Evolutionary conservation across 2,329 filamentous ascomycete species (phyloP).

Genomic region (Cladosporium cucumerinum): DNA sequence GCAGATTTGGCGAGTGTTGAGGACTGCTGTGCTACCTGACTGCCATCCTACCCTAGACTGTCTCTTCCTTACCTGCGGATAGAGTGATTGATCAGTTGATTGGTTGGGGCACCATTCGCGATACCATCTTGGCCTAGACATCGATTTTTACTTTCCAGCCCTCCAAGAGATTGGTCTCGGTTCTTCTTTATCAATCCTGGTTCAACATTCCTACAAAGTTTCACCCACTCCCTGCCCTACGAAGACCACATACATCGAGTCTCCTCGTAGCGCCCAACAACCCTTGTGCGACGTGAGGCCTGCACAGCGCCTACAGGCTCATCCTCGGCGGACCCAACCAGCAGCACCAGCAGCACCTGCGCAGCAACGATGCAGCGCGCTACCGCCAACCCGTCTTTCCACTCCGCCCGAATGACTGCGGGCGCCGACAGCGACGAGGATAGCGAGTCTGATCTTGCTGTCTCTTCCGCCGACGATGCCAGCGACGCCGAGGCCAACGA

Average conservation of each 20-base stretch:
- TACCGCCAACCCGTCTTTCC: conserved; percentile 28
- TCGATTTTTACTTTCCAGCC: neutral
- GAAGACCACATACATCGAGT: neutral
- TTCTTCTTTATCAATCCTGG: neutral
- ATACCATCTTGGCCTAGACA: neutral
- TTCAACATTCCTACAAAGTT: neutral
- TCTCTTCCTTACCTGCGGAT: neutral
- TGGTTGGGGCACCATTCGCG: neutral
- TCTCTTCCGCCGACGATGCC: conserved; percentile 21
- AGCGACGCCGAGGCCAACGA: conserved; percentile 20
- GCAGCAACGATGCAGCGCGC: conserved; percentile 29
- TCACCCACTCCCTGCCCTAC: neutral
- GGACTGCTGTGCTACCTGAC: neutral
- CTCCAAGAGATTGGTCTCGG: neutral
- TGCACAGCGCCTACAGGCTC: neutral
- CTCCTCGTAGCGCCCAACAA: neutral
- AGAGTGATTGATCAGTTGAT: neutral
- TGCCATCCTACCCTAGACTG: neutral
- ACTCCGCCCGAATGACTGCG: conserved; percentile 23
- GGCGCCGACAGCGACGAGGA: conserved; percentile 28
- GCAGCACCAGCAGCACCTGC: neutral
- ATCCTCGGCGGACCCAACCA: neutral
- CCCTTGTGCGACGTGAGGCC: neutral
- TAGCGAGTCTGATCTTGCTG: conserved; percentile 20
- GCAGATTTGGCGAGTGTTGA: neutral